Evolutionary conservation across 345 rosid species (phyloP).

Genomic region (Ricinus communis): DNA sequence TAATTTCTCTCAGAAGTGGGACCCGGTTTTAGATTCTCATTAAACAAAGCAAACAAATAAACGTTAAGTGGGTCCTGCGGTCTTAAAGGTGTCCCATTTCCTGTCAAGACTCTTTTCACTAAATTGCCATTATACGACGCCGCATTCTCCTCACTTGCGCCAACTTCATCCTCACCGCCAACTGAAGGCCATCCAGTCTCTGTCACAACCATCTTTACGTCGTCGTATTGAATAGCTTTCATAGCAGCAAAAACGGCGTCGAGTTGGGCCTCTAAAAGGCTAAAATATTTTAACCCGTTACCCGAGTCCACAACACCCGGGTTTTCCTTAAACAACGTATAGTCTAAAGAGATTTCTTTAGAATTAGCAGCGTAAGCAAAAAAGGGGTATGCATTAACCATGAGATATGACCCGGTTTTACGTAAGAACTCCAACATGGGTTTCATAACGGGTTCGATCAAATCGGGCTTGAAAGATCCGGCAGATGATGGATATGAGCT

Average conservation of each 20-base stretch:
- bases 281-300: slow-evolving; percentile 65
- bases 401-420: slow-evolving; percentile 59
- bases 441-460: slow-evolving; percentile 64
- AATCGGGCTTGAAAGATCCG: slow-evolving; percentile 67
- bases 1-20: slow-evolving; percentile 32
- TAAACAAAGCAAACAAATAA: slow-evolving; percentile 30
- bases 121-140: slow-evolving; percentile 34
- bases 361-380: slow-evolving; percentile 75
- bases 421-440: slow-evolving; percentile 74
- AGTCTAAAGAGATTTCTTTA: slow-evolving; percentile 61
- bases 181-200: slow-evolving; percentile 35
- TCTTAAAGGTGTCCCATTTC: slow-evolving; percentile 30
- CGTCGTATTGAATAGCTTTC: slow-evolving; percentile 19
- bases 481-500: slow-evolving; percentile 79
- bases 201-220: slow-evolving; percentile 27
- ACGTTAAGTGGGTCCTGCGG: slow-evolving; percentile 28
- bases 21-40: slow-evolving; percentile 32
- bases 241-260: slow-evolving; percentile 63
- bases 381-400: slow-evolving; percentile 88
- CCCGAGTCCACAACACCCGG: slow-evolving; percentile 74
- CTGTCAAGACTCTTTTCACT: slow-evolving; percentile 31
- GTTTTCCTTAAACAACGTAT: slow-evolving; percentile 66
- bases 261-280: slow-evolving; percentile 79
- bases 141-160: slow-evolving; percentile 26
- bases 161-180: slow-evolving; percentile 23